Base-by-base conservation (phyloP, 2,329 filamentous ascomycete genomes). In the Phialophora expanda region DNA sequence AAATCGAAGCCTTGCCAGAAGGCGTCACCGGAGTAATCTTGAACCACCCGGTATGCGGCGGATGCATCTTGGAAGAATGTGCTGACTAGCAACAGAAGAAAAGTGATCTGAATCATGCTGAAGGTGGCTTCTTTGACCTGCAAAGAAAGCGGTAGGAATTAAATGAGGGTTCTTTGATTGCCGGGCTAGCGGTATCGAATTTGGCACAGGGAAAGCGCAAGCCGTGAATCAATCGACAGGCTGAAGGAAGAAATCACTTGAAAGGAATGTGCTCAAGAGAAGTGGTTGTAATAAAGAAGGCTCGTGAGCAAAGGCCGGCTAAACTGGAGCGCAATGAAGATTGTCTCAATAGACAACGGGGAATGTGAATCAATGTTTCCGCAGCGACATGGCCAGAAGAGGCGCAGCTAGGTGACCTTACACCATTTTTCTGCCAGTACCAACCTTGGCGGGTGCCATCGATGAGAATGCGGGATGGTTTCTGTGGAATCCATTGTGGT, bases 1-100 rank as follows among this genome's bases (percentile, higher is more conserved):
- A 84, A 84, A 56, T 81, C 77, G 72, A 85, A 85, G 62, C 80
- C 78, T 53, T 80, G 75, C 68, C 84, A 82, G 75, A 85, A 85
- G 62, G 76, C 76, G 24, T 78, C 73, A 5, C 80, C 81, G 11
- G 78, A 75, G 74, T 82, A 83, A 58, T 74, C 76, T 64, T 82
- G 74, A 8, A 76, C 70, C 38, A 82, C 74, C 44, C 74, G 70
- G 67, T 82, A 82, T 64, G 69, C 74, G n/a, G 73, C 67, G 12
- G 70, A 59, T 7, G 67, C 68, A 24, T 56, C 32, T 51, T 46
- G 61, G 24, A 71, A 28, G 46, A 72, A 56, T 4, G 32, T 34
- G 63, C 69, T 63, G 69, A 61, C 69, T 61, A 69, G 69, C 69
- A 71, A 65, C 67, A 71, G 20, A 50, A 65, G 28, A n/a, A 62